Evolutionary conservation across 768 basidiomycete species (phyloP).

Genomic region (Hirschioporus abietinus): DNA sequence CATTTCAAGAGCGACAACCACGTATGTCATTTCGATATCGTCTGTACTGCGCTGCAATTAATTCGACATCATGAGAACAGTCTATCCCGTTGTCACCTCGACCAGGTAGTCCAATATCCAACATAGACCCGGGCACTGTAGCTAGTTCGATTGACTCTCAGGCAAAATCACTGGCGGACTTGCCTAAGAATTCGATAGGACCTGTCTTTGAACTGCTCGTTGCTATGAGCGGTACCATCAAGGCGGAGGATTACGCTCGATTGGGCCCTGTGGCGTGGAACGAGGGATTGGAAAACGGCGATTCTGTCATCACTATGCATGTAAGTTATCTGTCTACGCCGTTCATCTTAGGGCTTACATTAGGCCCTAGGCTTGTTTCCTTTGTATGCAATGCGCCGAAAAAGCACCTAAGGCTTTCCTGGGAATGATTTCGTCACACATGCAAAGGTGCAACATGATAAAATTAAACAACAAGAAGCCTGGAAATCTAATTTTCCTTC

Average conservation of each 20-base stretch:
- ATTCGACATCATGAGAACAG: not conserved
- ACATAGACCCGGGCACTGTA: slow-evolving; percentile 12
- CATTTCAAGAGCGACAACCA: not conserved
- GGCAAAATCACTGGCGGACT: slow-evolving; percentile 35
- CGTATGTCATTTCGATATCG: not conserved
- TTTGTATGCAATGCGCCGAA: slow-evolving; percentile 71
- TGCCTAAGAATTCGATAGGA: slow-evolving; percentile 39
- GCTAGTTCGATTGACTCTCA: slow-evolving; percentile 29
- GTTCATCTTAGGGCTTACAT: not conserved
- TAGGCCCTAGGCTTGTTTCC: slow-evolving; percentile 42
- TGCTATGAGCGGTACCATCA: slow-evolving; percentile 49
- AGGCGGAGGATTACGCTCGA: slow-evolving; percentile 40
- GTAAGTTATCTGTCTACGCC: slow-evolving; percentile 31
- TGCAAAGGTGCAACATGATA: slow-evolving; percentile 42
- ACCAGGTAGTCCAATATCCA: not conserved
- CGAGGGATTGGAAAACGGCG: slow-evolving; percentile 36
- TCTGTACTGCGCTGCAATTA: not conserved
- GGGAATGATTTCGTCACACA: slow-evolving; percentile 46
- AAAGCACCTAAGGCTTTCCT: slow-evolving; percentile 46
- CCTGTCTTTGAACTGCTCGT: slow-evolving; percentile 59
- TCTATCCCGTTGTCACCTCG: not conserved
- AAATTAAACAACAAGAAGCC: not conserved
- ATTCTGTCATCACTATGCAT: slow-evolving; percentile 37
- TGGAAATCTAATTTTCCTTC: slow-evolving; percentile 2
- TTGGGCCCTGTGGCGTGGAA: slow-evolving; percentile 58